Evolutionary conservation across 768 basidiomycete genomes (phyloP).

Genomic region (Ramaria sp.): DNA sequence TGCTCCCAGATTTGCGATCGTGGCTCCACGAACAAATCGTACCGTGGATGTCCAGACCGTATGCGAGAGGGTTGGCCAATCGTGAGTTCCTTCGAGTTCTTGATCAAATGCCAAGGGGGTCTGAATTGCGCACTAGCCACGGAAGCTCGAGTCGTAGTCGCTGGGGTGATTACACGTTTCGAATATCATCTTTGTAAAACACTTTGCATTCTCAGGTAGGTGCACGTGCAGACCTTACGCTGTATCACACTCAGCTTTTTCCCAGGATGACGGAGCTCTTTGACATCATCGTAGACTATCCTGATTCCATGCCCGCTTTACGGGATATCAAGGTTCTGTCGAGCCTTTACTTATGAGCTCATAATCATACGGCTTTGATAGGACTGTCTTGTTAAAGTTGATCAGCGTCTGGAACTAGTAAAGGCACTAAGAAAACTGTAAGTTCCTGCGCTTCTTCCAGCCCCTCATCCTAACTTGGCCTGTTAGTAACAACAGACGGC

Average conservation of each 20-base stretch:
- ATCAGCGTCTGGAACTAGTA: constrained; percentile 69
- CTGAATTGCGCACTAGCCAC: constrained; percentile 35
- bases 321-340: constrained; percentile 67
- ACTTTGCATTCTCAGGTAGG: constrained; percentile 72
- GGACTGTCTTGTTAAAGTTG: constrained; percentile 75
- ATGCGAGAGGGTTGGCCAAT: constrained; percentile 53
- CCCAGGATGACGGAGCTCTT: constrained; percentile 70
- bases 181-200: constrained; percentile 93
- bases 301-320: constrained; percentile 76
- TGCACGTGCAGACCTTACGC: neutral
- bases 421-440: constrained; percentile 72
- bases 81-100: constrained; percentile 27
- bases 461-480: constrained; percentile 6
- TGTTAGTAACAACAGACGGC: constrained; percentile 67
- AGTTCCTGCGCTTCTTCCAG: constrained; percentile 16
- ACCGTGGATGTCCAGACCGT: constrained; percentile 78
- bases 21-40: constrained; percentile 80
- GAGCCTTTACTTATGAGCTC: neutral
- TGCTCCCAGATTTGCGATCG: constrained; percentile 47
- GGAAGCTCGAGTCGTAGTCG: constrained; percentile 61
- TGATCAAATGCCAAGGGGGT: neutral
- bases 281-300: constrained; percentile 92
- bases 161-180: constrained; percentile 71
- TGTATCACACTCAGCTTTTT: constrained; percentile 20
- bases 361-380: constrained; percentile 15